phyloP scores from a whole-genome alignment of 2,329 filamentous ascomycete genomes.

The Aspergillus floridensis region DNA sequence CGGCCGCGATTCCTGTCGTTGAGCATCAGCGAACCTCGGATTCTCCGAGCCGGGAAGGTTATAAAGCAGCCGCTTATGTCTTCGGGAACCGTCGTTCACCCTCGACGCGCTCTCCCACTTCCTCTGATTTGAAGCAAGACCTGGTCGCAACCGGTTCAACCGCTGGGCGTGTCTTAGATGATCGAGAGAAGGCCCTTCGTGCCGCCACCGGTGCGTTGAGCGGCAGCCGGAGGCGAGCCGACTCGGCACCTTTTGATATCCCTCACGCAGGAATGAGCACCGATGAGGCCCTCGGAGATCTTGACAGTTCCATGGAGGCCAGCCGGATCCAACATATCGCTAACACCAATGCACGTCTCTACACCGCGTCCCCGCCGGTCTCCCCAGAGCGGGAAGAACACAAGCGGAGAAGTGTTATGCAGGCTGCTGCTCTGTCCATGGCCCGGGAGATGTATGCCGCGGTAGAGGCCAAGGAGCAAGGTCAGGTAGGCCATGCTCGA shows the following conservation, averaged over 20 bases:
- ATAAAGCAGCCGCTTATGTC: slow-evolving; percentile 72
- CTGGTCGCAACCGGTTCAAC: slow-evolving; percentile 66
- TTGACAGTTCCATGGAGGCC: slow-evolving; percentile 47
- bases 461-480: slow-evolving; percentile 44
- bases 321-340: slow-evolving; percentile 65
- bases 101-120: slow-evolving; percentile 13
- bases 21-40: slow-evolving; percentile 54
- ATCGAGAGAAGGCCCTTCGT: slow-evolving; percentile 64
- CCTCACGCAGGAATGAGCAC: slow-evolving; percentile 66
- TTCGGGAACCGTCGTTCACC: slow-evolving; percentile 27
- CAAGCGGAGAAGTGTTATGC: slow-evolving; percentile 67
- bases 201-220: slow-evolving; percentile 78
- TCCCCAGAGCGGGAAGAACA: slow-evolving; percentile 71
- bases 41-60: slow-evolving; percentile 61
- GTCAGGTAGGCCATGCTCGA: slow-evolving; percentile 35
- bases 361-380: slow-evolving; percentile 71
- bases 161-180: slow-evolving; percentile 44
- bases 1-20: slow-evolving; percentile 57
- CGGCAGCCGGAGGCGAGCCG: slow-evolving; percentile 59
- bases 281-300: slow-evolving; percentile 52
- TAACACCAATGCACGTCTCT: slow-evolving; percentile 72
- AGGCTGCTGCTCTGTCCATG: slow-evolving; percentile 84
- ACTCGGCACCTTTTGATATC: slow-evolving; percentile 63
- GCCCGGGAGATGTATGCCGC: slow-evolving; percentile 78
- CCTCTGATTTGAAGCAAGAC: slow-evolving; percentile 19